A percentile compares a stretch with the other conserved stretches of the same genome.
phyloP scores from a whole-genome alignment of 208 protist genomes.

The Lotmaria passim region DNA sequence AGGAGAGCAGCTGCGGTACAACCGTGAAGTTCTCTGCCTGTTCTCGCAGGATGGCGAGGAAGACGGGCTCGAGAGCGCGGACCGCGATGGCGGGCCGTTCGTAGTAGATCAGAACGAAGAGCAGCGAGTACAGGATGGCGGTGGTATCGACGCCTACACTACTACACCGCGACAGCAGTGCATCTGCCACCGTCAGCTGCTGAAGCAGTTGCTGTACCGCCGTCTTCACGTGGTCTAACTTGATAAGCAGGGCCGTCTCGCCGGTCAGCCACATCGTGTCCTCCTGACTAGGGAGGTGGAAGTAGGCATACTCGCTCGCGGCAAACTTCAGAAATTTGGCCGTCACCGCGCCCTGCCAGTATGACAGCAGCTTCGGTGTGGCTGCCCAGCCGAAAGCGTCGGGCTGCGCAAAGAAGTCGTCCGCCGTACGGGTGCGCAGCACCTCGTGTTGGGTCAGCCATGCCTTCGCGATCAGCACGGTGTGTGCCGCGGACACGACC shows the following conservation, averaged over 20 bases:
- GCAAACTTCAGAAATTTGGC: constrained; percentile 53
- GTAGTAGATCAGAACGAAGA: constrained; percentile 42
- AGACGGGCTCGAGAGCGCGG: constrained; percentile 36
- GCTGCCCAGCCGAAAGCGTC: constrained; percentile 29
- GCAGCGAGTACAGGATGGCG: constrained; percentile 20
- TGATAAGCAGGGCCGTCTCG: constrained; percentile 37
- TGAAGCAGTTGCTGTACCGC: constrained; percentile 22
- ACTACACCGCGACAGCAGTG: constrained; percentile 6
- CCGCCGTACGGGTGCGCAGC: constrained; percentile 2
- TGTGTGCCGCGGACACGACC: neutral
- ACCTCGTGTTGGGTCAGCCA: constrained; percentile 24
- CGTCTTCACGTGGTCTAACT: constrained; percentile 29
- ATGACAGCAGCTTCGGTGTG: constrained; percentile 13
- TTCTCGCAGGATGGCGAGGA: constrained; percentile 23
- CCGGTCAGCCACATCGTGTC: constrained; percentile 42
- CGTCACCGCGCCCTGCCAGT: constrained; percentile 23
- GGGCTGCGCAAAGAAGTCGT: constrained; percentile 26
- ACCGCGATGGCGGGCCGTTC: constrained; percentile 21
- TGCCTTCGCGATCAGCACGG: constrained; percentile 3
- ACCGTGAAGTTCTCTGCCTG: constrained; percentile 24
- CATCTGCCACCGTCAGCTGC: neutral
- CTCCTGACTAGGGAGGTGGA: constrained; percentile 18
- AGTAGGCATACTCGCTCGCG: constrained; percentile 51
- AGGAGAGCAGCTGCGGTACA: constrained; percentile 25
- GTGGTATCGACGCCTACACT: constrained; percentile 2